Evolutionary conservation across 441 rosid species (phyloP).

Genomic region (Jatropha multifida): DNA sequence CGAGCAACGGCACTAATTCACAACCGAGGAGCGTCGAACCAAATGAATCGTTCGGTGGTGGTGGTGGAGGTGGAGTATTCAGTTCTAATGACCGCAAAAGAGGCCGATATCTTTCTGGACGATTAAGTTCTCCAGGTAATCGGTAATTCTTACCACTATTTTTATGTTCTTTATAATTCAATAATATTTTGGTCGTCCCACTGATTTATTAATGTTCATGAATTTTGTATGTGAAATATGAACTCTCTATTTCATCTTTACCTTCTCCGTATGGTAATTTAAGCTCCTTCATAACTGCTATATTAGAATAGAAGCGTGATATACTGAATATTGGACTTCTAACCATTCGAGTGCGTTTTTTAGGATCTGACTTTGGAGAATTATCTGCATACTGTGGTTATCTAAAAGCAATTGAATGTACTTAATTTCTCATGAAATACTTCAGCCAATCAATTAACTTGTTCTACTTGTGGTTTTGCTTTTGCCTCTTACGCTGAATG

Average conservation of each 20-base stretch:
- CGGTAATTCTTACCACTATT: not conserved
- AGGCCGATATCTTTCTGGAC: constrained; percentile 36
- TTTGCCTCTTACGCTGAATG: not conserved
- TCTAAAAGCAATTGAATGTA: not conserved
- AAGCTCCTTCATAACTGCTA: not conserved
- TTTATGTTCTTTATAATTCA: not conserved
- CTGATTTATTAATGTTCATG: not conserved
- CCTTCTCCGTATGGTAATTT: not conserved
- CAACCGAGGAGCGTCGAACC: constrained; percentile 32
- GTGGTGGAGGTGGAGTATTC: constrained; percentile 30
- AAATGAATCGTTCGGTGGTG: constrained; percentile 33
- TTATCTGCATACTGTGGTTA: not conserved
- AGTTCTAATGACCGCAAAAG: constrained; percentile 44
- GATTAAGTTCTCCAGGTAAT: constrained; percentile 19
- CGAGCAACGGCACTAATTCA: constrained; percentile 10
- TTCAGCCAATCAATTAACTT: not conserved
- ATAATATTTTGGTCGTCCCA: not conserved
- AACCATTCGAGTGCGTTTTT: not conserved
- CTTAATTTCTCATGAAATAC: not conserved
- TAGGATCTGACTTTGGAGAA: not conserved
- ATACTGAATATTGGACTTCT: not conserved
- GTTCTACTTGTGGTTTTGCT: not conserved
- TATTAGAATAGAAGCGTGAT: not conserved
- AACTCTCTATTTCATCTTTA: not conserved
- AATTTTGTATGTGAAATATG: not conserved